Evolutionary conservation across 495 filamentous ascomycete species (phyloP), one percentile per base, ranked within the genome.

Genomic region (Rhypophila decipiens): DNA sequence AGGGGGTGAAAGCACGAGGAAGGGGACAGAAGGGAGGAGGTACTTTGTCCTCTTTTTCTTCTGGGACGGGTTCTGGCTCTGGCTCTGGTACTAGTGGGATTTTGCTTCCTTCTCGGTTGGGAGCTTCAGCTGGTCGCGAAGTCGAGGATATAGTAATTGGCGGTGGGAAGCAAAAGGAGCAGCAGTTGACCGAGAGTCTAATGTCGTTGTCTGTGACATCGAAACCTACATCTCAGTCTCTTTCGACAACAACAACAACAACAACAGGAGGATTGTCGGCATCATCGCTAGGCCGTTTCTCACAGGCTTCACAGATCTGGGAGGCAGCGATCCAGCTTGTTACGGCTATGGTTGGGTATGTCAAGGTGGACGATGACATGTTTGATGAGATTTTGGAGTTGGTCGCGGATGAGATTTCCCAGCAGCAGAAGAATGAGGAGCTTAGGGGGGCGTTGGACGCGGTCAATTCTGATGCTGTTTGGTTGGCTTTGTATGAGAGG

Each of bases 381-480:
- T 82, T 88, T 58, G 85, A 89, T 60, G 79, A 87, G 38, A 70
- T 84, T 2, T 63, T 87, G 41, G 73, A 74, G 36, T 58, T 86
- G 49, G 60, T 88, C 23, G 74, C 63, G 9, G 76, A 73, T 3
- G 63, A 69, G 40, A 44, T 83, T 42, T 42, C 83, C 43, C 42
- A 67, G n/a, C 61, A 57, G 22, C 47, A 40, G 5, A 18, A 40
- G 27, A 63, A 72, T 39, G 39, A 46, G n/a, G 72, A 78, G 50
- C 60, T 85, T 10, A 67, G 65, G 39, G 58, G 59, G 29, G 79
- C 76, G 12, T 51, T 90, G 23, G 77, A 82, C 56, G 58, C 57
- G 4, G 59, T 78, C 31, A 87, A 89, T 61, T 68, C 77, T 7
- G 85, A 90, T 67, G 82, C 81, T 3, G 79, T 90, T 12, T 90